Percentiles rank a stretch among this genome's conserved stretches.
phyloP scores from a whole-genome alignment of 176 grass and related monocot genomes.

The Aegilops tauschii region DNA sequence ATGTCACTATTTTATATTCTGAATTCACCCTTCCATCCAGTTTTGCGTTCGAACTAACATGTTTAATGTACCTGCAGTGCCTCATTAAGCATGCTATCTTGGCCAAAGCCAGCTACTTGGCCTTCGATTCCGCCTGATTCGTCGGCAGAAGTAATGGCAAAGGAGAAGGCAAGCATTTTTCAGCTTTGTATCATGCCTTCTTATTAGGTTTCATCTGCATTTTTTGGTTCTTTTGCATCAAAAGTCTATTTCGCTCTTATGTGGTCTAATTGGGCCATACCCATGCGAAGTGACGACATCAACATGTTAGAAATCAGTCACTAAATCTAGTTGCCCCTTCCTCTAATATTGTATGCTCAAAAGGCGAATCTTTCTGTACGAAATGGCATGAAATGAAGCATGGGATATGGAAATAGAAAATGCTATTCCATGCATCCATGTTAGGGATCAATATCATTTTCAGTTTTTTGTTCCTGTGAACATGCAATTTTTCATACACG shows the following conservation, averaged over 20 bases:
- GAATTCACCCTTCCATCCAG: conserved; percentile 2
- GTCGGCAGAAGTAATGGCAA: conserved; percentile 79
- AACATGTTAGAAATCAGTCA: conserved; percentile 15
- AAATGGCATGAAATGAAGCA: neutral
- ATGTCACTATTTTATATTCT: conserved; percentile 16
- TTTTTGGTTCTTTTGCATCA: conserved; percentile 25
- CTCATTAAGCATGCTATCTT: conserved; percentile 96
- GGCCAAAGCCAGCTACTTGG: conserved; percentile 98
- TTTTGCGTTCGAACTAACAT: conserved; percentile 15
- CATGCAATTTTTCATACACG: neutral
- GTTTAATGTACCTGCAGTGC: conserved; percentile 55
- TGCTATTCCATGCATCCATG: conserved; percentile 8
- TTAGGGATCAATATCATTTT: neutral
- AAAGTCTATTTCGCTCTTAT: neutral
- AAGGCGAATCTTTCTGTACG: neutral
- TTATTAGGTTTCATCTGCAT: conserved; percentile 40
- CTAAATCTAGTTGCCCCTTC: neutral
- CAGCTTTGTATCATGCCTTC: conserved; percentile 25
- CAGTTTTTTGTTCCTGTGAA: neutral
- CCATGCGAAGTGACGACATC: neutral
- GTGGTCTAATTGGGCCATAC: conserved; percentile 23
- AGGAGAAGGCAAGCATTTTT: conserved; percentile 82
- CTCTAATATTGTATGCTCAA: conserved; percentile 3
- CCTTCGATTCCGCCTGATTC: conserved; percentile 79
- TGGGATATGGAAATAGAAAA: conserved; percentile 1